Base-by-base conservation (phyloP, 192 early-diverging fungal genomes). In the Coemansia sp. region DNA sequence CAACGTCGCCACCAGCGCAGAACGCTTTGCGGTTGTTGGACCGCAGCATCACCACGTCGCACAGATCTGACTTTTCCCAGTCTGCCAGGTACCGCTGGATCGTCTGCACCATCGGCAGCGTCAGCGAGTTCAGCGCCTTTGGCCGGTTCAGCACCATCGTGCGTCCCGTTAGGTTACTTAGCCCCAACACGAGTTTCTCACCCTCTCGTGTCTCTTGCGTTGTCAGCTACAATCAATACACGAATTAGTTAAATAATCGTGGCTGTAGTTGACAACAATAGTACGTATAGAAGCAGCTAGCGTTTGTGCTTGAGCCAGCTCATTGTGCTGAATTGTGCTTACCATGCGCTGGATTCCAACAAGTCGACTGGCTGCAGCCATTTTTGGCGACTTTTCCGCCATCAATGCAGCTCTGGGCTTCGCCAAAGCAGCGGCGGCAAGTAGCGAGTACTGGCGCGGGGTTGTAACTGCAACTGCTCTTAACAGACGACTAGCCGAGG, bases 1-100 rank as follows among this genome's bases (percentile, higher is more conserved):
- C 84, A 15, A 93, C 90, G 63, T 93, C 92, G 22, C 90, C 92
- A 35, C 97, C 95, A 39, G 97, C 93, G 69, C 94, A 99, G 70
- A 97, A 96, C 11, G 88, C 93, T 60, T 84, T 85, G 15, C 81
- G 81, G 53, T 88, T 91, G 38, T 84, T 82, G 1, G 86, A 86
- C 63, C 90, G 90, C 56, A 97, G 59, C 27, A 99, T 84, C 60
- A 97, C 89, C 24, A 95, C 86, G 70, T 95, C 94, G 70, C 89
- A 90, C 47, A 91, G 79, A 56, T 95, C 88, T 5, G 94, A 93
- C 38, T 87, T 82, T 65, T 93, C 86, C 93, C 92, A 99, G 22
- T 88, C 90, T 85, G 87, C 73, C 21, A 99, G 86, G 69, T 94
- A 87, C 14, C 88, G 87, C 38, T 79, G 79, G 67, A 97, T 95